Conservation (phyloP, 2,329 filamentous ascomycete species). For the Monosporascus sp. region DNA sequence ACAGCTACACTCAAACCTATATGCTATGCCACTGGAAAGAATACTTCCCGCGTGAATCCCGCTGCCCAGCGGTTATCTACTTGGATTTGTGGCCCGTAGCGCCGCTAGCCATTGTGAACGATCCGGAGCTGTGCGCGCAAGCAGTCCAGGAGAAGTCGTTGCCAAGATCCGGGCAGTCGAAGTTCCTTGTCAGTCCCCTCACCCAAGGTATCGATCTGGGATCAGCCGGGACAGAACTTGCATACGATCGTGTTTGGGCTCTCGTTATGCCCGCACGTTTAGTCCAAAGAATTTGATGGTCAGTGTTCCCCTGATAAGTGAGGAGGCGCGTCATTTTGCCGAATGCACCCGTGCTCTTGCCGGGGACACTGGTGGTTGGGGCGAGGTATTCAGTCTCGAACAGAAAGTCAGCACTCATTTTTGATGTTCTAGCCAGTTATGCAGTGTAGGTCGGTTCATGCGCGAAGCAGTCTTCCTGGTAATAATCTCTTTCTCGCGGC, state of each 20-base stretch:
- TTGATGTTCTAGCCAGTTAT: background rate
- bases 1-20: background rate
- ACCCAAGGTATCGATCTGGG: background rate
- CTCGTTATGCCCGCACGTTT: background rate
- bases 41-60: background rate
- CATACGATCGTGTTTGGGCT: background rate
- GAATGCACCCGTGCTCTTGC: background rate
- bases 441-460: background rate
- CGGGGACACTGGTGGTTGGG: background rate
- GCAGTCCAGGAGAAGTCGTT: background rate
- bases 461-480: background rate
- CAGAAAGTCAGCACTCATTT: background rate
- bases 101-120: background rate
- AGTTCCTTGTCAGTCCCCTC: background rate
- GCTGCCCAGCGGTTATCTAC: background rate
- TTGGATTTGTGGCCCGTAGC: background rate
- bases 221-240: background rate
- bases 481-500: background rate
- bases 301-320: background rate
- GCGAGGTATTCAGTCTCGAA: background rate
- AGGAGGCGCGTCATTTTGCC: background rate
- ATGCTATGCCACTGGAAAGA: background rate
- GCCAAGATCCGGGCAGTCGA: background rate
- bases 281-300: background rate
- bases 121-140: background rate